These are phyloP conservation scores for Jamesozyma jinghongensis DNA, from an alignment of 805 yeast genomes.

Conservation along the genomic window DNA sequence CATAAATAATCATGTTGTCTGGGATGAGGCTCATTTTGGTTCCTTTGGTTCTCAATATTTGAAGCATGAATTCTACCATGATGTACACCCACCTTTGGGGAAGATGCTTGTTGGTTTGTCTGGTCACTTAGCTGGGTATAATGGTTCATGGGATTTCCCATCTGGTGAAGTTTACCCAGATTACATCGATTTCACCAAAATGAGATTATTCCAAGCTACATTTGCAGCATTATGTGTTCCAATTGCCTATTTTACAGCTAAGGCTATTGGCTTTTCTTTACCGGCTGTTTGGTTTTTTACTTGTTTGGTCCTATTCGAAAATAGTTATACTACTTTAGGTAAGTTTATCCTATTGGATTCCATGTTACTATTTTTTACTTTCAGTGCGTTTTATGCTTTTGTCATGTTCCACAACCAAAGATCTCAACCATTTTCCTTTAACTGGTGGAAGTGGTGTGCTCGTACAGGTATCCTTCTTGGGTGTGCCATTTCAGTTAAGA, in stretches of 20 bases:
- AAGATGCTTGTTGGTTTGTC: conserved; percentile 72
- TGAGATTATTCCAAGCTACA: conserved; percentile 64
- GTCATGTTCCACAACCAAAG: conserved; percentile 45
- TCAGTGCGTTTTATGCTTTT: conserved; percentile 55
- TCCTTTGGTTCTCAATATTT: conserved; percentile 76
- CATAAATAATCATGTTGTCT: conserved; percentile 50
- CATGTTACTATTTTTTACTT: conserved; percentile 66
- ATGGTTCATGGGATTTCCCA: conserved; percentile 66
- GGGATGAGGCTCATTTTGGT: conserved; percentile 92
- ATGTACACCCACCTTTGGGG: conserved; percentile 83
- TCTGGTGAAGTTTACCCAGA: conserved; percentile 60
- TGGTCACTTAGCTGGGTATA: conserved; percentile 75
- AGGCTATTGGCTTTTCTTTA: conserved; percentile 43
- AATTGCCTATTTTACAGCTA: conserved; percentile 60
- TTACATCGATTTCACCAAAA: conserved; percentile 46
- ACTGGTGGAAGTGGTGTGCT: conserved; percentile 93
- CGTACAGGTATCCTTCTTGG: conserved; percentile 83
- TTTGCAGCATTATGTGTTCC: conserved; percentile 63
- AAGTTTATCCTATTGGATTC: conserved; percentile 72
- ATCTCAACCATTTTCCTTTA: conserved; percentile 46
- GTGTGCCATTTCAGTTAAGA: conserved; percentile 84
- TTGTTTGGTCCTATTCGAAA: conserved; percentile 56
- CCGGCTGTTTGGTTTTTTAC: conserved; percentile 53
- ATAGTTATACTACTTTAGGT: conserved; percentile 59
- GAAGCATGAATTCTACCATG: conserved; percentile 73